Evolutionary conservation across 257 asterid species (phyloP).

Genomic region (Jaltomata sinuosa): DNA sequence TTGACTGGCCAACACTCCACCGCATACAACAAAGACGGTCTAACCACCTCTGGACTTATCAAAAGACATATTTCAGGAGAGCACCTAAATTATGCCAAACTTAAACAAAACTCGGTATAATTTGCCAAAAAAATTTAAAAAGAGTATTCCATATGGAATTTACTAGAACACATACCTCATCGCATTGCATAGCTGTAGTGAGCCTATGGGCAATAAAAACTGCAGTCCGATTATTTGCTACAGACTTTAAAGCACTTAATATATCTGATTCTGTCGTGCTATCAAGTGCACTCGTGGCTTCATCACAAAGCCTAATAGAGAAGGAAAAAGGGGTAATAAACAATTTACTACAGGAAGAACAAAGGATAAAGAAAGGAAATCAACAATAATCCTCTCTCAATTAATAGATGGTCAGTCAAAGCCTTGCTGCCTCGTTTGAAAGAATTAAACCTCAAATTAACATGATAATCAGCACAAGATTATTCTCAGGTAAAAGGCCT

Average conservation of each 20-base stretch:
- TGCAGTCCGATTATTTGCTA: slow-evolving; percentile 74
- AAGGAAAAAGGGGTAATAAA: neutral
- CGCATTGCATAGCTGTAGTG: slow-evolving; percentile 99
- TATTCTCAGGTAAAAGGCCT: neutral
- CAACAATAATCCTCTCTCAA: neutral
- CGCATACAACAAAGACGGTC: no score
- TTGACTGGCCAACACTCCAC: no score
- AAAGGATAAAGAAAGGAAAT: neutral
- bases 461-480: neutral
- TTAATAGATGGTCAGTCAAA: neutral
- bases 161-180: slow-evolving; percentile 50
- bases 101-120: neutral
- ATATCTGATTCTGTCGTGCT: slow-evolving; percentile 98
- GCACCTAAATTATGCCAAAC: neutral
- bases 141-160: neutral
- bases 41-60: neutral
- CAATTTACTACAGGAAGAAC: neutral
- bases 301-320: slow-evolving; percentile 81
- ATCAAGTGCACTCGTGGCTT: slow-evolving; percentile 99
- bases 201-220: slow-evolving; percentile 92
- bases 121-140: neutral
- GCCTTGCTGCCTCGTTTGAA: neutral
- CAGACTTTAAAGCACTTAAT: slow-evolving; percentile 66
- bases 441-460: neutral
- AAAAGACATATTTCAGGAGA: neutral